A percentile compares a stretch with the other conserved stretches of the same genome.
phyloP scores from a whole-genome alignment of 371 early-diverging fungal species.

The Sporodiniella umbellata region DNA sequence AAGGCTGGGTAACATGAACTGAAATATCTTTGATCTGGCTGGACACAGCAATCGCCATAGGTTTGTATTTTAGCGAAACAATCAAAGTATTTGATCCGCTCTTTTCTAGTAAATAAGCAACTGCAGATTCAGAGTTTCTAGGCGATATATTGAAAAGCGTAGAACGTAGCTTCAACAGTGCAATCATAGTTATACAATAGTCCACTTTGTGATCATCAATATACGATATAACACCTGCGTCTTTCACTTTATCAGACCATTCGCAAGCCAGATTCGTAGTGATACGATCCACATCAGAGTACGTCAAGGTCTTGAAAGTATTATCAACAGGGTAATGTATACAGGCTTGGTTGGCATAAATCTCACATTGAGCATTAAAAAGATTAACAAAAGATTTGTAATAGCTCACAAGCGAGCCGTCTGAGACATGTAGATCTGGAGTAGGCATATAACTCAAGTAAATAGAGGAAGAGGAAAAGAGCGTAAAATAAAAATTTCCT shows the following conservation, averaged over 20 bases:
- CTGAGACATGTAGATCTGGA: not conserved
- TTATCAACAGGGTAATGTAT: conserved; percentile 2
- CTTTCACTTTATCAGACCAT: conserved; percentile 1
- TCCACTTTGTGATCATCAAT: conserved; percentile 21
- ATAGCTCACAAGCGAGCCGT: not conserved
- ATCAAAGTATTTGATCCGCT: conserved; percentile 17
- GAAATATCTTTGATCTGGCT: not conserved
- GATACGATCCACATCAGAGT: conserved; percentile 24
- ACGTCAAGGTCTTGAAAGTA: conserved; percentile 18
- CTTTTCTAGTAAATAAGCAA: conserved; percentile 20
- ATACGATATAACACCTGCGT: conserved; percentile 7
- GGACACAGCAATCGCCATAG: conserved; percentile 1
- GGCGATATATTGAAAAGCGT: conserved; percentile 25
- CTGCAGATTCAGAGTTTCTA: conserved; percentile 29
- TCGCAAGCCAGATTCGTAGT: conserved; percentile 28
- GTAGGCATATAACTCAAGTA: not conserved
- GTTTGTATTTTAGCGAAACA: conserved; percentile 13
- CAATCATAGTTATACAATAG: conserved; percentile 21
- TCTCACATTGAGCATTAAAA: not conserved
- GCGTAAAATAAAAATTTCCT: too few species aligned
- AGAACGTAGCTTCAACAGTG: conserved; percentile 22
- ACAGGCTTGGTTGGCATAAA: conserved; percentile 2
- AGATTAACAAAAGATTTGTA: conserved; percentile 6
- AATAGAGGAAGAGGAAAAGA: too few species aligned
- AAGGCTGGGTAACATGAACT: not conserved